Evolutionary conservation across 78 protist species (phyloP).

Genomic region (Mastigamoeba balamuthi): DNA sequence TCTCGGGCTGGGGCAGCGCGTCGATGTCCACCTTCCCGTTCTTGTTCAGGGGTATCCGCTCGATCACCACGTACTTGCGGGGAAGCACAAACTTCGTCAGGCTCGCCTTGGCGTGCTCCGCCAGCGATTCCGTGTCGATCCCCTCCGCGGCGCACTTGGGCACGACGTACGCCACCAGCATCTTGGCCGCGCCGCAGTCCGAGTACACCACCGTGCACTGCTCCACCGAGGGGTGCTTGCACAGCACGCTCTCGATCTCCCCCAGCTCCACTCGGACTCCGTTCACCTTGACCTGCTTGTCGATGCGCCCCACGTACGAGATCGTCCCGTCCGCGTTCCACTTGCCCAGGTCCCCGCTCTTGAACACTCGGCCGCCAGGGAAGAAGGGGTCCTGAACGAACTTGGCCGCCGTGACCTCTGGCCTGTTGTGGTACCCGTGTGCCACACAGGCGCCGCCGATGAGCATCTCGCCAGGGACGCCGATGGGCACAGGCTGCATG

Average conservation of each 20-base stretch:
- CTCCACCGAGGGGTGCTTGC: background rate
- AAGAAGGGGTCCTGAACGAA: background rate
- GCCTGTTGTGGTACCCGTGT: slow-evolving; percentile 22
- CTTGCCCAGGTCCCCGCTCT: slow-evolving; percentile 20
- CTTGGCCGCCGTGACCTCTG: slow-evolving; percentile 11
- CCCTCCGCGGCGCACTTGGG: too few species aligned
- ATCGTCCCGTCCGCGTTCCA: slow-evolving; percentile 4
- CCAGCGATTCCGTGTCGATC: too few species aligned
- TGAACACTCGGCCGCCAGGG: background rate
- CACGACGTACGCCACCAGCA: too few species aligned
- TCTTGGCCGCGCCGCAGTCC: too few species aligned
- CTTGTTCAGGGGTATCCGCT: too few species aligned
- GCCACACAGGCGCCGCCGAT: slow-evolving; percentile 32
- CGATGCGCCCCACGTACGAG: slow-evolving; percentile 1
- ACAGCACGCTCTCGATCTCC: slow-evolving; percentile 7
- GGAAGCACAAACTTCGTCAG: too few species aligned
- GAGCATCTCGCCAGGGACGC: slow-evolving; percentile 45
- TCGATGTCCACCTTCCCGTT: too few species aligned
- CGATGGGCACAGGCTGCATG: slow-evolving; percentile 20
- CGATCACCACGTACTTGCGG: too few species aligned
- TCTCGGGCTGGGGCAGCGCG: too few species aligned
- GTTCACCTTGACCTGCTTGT: slow-evolving; percentile 19
- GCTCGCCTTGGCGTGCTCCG: too few species aligned
- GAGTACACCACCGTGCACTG: too few species aligned
- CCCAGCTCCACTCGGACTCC: slow-evolving; percentile 37